A percentile compares a stretch with the other conserved stretches of the same genome.
Conservation (phyloP, 495 filamentous ascomycete species). For the Aspergillus saccharolyticus region DNA sequence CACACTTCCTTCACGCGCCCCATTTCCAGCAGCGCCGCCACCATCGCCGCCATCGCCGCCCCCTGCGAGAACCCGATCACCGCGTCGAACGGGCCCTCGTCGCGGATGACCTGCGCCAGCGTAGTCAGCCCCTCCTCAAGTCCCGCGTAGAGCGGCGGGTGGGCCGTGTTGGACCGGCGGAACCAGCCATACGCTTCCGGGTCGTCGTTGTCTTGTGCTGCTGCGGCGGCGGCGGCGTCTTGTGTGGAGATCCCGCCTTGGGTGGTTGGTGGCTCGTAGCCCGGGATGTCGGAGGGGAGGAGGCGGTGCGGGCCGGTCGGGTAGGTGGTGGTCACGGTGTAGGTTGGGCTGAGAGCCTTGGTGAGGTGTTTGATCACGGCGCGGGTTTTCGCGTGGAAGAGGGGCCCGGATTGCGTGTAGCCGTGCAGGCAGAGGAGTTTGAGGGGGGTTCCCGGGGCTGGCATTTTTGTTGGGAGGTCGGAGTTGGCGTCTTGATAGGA, state of each 20-base stretch:
- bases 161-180: conserved; percentile 49
- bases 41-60: conserved; percentile 56
- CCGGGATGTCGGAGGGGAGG: conserved; percentile 64
- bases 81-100: conserved; percentile 63
- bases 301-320: conserved; percentile 55
- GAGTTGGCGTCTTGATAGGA: neutral
- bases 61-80: conserved; percentile 76
- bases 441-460: conserved; percentile 31
- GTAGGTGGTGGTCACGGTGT: conserved; percentile 48
- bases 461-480: neutral
- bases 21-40: conserved; percentile 64
- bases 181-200: conserved; percentile 82
- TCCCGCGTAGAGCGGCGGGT: conserved; percentile 56
- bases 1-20: conserved; percentile 42
- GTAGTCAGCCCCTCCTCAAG: conserved; percentile 57
- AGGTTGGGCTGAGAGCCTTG: conserved; percentile 58
- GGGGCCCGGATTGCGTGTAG: conserved; percentile 84
- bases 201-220: conserved; percentile 37
- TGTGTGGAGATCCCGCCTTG: conserved; percentile 6
- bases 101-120: conserved; percentile 54
- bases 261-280: conserved; percentile 40
- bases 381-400: conserved; percentile 86
- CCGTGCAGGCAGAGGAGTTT: conserved; percentile 58
- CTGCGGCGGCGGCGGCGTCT: too few species aligned
- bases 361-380: conserved; percentile 75